Percentiles rank a stretch among this genome's conserved stretches.
Conservation (phyloP, 371 early-diverging fungal species). For the Rhizopus sp. region DNA sequence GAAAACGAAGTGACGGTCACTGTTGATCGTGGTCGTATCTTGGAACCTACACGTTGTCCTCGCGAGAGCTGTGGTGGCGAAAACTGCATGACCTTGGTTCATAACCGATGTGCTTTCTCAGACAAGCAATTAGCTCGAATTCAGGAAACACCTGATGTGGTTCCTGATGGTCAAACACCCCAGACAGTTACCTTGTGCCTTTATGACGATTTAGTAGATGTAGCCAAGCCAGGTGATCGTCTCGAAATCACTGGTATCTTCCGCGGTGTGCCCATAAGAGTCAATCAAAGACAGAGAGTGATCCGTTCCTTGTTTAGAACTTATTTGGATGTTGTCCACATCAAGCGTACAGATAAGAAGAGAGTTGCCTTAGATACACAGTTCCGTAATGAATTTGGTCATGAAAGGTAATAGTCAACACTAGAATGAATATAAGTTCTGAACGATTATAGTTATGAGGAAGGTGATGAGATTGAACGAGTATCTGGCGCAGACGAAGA, state of each 20-base stretch:
- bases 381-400: slow-evolving; percentile 50
- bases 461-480: slow-evolving; percentile 65
- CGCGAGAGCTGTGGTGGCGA: slow-evolving; percentile 75
- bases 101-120: slow-evolving; percentile 91
- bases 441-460: slow-evolving; percentile 48
- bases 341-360: slow-evolving; percentile 79
- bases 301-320: slow-evolving; percentile 96
- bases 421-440: background rate
- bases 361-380: slow-evolving; percentile 54
- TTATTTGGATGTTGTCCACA: slow-evolving; percentile 95
- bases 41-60: slow-evolving; percentile 93
- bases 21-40: slow-evolving; percentile 90
- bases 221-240: slow-evolving; percentile 94
- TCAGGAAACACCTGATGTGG: slow-evolving; percentile 99
- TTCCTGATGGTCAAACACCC: slow-evolving; percentile 99
- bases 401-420: slow-evolving; percentile 40
- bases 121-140: slow-evolving; percentile 97
- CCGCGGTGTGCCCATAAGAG: slow-evolving; percentile 95
- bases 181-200: slow-evolving; percentile 93
- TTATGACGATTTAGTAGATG: slow-evolving; percentile 97
- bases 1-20: slow-evolving; percentile 81
- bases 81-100: slow-evolving; percentile 88
- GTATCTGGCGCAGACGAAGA: slow-evolving; percentile 65
- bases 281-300: slow-evolving; percentile 90
- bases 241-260: slow-evolving; percentile 97